A percentile compares a stretch with the other conserved stretches of the same genome.
phyloP scores from a whole-genome alignment of 2,329 filamentous ascomycete species.

The Ilyonectria robusta region DNA sequence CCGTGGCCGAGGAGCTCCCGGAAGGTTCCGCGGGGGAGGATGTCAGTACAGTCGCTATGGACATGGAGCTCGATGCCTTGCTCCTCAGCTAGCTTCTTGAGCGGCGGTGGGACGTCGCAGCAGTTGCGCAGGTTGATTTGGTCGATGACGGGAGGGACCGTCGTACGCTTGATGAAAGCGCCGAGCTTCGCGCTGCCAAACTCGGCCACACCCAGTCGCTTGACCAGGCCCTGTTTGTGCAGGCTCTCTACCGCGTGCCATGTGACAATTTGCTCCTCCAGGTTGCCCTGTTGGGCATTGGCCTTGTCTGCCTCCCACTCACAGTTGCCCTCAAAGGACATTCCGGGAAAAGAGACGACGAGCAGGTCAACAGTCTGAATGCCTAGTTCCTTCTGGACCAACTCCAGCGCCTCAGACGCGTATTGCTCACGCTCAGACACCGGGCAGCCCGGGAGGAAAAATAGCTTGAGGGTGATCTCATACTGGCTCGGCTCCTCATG shows the following conservation, averaged over 20 bases:
- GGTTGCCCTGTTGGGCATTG: conserved; percentile 73
- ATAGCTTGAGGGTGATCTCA: conserved; percentile 95
- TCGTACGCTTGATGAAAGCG: conserved; percentile 81
- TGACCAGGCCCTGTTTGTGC: conserved; percentile 78
- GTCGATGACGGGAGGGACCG: conserved; percentile 84
- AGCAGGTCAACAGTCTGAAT: conserved; percentile 86
- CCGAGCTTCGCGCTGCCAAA: conserved; percentile 88
- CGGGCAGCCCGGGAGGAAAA: conserved; percentile 84
- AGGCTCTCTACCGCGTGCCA: conserved; percentile 83
- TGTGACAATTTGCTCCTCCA: conserved; percentile 77
- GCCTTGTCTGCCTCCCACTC: conserved; percentile 80
- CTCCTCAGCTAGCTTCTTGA: conserved; percentile 87
- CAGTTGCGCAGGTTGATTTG: conserved; percentile 98
- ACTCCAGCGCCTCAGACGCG: conserved; percentile 81
- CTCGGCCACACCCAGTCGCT: conserved; percentile 87
- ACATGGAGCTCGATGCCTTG: conserved; percentile 89
- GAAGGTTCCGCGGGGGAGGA: conserved; percentile 87
- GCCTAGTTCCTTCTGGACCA: conserved; percentile 86
- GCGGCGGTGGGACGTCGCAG: conserved; percentile 92
- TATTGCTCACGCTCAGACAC: conserved; percentile 76
- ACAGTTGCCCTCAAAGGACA: conserved; percentile 94
- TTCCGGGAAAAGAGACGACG: conserved; percentile 92
- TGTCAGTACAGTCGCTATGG: conserved; percentile 94
- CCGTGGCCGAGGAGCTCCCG: conserved; percentile 85
- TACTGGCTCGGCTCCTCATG: conserved; percentile 88